Percentiles rank a stretch among this genome's conserved stretches.
These are phyloP conservation scores for Diaporthe citriasiana DNA, from an alignment of 2,329 filamentous ascomycete genomes.

Conservation along the genomic window DNA sequence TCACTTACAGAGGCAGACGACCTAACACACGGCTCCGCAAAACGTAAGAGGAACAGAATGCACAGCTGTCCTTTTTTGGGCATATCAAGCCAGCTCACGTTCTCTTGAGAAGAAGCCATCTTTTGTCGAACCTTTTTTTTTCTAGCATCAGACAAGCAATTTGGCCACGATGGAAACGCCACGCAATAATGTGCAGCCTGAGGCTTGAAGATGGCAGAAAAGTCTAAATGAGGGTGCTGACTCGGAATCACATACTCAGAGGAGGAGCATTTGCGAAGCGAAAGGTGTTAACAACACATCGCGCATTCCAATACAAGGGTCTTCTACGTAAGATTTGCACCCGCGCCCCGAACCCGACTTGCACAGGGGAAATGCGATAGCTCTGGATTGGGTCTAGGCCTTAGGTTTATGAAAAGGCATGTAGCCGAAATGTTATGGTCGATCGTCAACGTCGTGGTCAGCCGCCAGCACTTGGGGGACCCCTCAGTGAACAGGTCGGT, in stretches of 20 bases:
- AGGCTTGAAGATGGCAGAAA: neutral
- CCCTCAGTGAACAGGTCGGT: neutral
- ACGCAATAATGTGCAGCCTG: neutral
- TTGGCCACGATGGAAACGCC: neutral
- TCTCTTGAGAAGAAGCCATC: conserved; percentile 5
- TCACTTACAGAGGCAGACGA: conserved; percentile 27
- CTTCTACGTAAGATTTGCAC: neutral
- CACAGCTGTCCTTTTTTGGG: conserved; percentile 15
- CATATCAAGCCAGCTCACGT: conserved; percentile 16
- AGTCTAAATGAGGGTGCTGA: neutral
- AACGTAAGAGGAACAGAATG: conserved; percentile 14
- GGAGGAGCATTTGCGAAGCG: neutral
- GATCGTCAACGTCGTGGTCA: neutral
- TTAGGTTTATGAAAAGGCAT: neutral
- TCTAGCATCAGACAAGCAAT: neutral
- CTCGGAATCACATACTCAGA: neutral
- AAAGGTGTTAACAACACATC: neutral
- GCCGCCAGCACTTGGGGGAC: neutral
- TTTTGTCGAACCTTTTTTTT: neutral
- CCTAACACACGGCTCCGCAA: conserved; percentile 23
- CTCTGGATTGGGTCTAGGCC: neutral
- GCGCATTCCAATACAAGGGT: neutral
- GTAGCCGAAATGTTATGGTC: neutral
- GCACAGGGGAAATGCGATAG: neutral
- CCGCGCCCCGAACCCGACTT: neutral